Evolutionary conservation across 805 yeast species (phyloP).

Genomic region (Candida maesae): DNA sequence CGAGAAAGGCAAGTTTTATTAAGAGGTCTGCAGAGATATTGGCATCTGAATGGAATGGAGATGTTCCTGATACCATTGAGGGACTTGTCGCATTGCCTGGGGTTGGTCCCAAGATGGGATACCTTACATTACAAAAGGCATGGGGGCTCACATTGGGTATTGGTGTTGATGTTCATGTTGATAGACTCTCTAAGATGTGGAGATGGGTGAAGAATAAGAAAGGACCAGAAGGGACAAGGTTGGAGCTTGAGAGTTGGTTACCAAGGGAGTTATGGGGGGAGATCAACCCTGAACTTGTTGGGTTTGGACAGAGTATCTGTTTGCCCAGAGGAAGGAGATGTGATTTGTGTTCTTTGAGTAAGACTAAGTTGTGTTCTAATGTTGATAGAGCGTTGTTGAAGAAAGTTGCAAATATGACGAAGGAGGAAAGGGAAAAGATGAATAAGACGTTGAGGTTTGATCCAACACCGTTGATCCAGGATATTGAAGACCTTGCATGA

Average conservation of each 20-base stretch:
- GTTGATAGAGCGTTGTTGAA: conserved; percentile 45
- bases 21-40: conserved; percentile 57
- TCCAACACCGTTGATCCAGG: conserved; percentile 32
- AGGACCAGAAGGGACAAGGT: conserved; percentile 75
- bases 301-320: conserved; percentile 91
- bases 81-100: conserved; percentile 77
- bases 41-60: conserved; percentile 48
- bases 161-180: conserved; percentile 94
- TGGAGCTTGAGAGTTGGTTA: conserved; percentile 67
- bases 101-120: conserved; percentile 96
- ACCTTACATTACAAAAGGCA: conserved; percentile 71
- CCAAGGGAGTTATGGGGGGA: conserved; percentile 76
- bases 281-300: conserved; percentile 82
- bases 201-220: conserved; percentile 58
- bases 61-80: conserved; percentile 67
- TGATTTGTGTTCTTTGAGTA: conserved; percentile 60
- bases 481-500: conserved; percentile 31
- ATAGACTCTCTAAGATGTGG: conserved; percentile 76
- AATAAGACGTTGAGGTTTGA: conserved; percentile 40
- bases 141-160: conserved; percentile 78
- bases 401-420: conserved; percentile 26
- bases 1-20: conserved; percentile 69
- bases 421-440: conserved; percentile 19
- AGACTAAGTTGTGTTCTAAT: conserved; percentile 52
- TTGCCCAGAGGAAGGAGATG: conserved; percentile 67